Percentiles rank a stretch among this genome's conserved stretches.
phyloP scores from a whole-genome alignment of 208 protist species.

The Leishmania major region DNA sequence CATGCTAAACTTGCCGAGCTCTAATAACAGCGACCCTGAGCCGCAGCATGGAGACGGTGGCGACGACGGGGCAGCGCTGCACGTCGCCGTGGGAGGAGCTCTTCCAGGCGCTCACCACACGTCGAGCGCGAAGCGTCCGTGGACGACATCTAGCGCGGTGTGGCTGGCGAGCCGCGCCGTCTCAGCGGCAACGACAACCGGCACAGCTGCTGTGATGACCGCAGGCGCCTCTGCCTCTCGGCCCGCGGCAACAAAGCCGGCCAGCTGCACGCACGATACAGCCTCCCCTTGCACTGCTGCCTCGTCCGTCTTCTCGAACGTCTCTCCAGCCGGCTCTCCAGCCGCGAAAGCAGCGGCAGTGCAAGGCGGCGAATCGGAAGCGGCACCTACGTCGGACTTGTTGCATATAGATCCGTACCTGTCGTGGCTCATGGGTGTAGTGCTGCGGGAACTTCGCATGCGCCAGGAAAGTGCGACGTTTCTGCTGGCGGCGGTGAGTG shows the following conservation, averaged over 20 bases:
- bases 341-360: background rate
- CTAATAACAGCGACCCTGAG: background rate
- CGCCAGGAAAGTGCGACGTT: conserved; percentile 77
- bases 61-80: background rate
- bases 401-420: conserved; percentile 71
- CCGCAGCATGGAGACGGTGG: conserved; percentile 1
- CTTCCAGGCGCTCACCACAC: conserved; percentile 10
- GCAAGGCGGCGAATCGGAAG: background rate
- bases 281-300: conserved; percentile 11
- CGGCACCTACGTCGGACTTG: conserved; percentile 3
- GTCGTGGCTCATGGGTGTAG: conserved; percentile 82
- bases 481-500: conserved; percentile 55
- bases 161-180: background rate
- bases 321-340: conserved; percentile 8
- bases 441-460: conserved; percentile 77
- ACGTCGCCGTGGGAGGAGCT: background rate
- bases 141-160: conserved; percentile 25
- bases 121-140: conserved; percentile 17
- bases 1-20: background rate
- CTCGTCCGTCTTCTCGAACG: conserved; percentile 17
- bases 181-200: background rate
- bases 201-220: background rate
- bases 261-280: background rate
- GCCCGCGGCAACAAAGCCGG: background rate
- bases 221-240: background rate